These are phyloP conservation scores for Lepidium didymum DNA, from an alignment of 345 rosid genomes.

Conservation along the genomic window DNA sequence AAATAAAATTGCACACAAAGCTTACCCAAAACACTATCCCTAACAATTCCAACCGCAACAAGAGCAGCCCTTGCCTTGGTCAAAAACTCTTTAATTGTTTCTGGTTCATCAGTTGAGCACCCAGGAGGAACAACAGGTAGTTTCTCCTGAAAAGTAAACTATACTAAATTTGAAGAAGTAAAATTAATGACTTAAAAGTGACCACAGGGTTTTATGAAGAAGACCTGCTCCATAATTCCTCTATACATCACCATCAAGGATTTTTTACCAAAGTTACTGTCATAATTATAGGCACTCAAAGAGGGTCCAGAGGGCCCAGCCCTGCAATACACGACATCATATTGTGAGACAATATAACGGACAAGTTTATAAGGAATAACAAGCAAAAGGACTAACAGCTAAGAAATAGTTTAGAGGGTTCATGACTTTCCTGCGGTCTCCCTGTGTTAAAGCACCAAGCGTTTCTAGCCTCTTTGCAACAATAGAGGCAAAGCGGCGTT, in stretches of 20 bases:
- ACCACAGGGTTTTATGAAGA: not conserved
- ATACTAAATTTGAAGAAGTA: conserved; percentile 2
- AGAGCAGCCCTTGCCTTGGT: conserved; percentile 93
- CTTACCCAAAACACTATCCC: conserved; percentile 79
- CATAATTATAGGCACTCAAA: conserved; percentile 96
- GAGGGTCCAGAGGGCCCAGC: conserved; percentile 87
- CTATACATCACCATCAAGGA: conserved; percentile 91
- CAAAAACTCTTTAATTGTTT: conserved; percentile 71
- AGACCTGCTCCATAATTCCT: conserved; percentile 95
- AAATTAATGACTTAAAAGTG: not conserved
- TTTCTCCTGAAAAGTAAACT: conserved; percentile 56
- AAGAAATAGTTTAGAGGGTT: not conserved
- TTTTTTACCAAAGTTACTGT: conserved; percentile 83
- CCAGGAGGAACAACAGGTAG: conserved; percentile 96
- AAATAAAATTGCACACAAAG: conserved; percentile 7
- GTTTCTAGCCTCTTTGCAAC: conserved; percentile 97
- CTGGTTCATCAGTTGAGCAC: conserved; percentile 82
- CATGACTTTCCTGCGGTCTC: conserved; percentile 79
- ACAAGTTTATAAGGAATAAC: not conserved
- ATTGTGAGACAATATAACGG: conserved; percentile 13
- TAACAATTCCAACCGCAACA: conserved; percentile 93
- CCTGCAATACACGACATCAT: conserved; percentile 43
- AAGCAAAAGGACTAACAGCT: conserved; percentile 3
- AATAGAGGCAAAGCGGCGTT: conserved; percentile 98
- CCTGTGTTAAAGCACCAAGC: conserved; percentile 98